These are phyloP conservation scores for Neopestalotiopsis sp. DNA, from an alignment of 2,329 filamentous ascomycete genomes.

Conservation along the genomic window DNA sequence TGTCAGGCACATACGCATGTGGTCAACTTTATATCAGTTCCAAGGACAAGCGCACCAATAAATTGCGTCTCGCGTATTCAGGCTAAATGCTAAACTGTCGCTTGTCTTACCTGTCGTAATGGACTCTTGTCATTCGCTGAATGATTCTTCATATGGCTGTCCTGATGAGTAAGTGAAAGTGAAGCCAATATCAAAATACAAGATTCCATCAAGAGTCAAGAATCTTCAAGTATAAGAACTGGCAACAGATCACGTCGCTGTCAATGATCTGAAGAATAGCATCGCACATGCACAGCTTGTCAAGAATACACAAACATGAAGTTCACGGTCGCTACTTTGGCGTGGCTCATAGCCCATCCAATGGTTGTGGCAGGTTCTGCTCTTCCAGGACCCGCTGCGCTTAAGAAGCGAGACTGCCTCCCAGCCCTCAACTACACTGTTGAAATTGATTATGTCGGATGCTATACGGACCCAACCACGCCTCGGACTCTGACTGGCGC, in stretches of 20 bases:
- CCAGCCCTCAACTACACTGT: not conserved
- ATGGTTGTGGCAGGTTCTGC: not conserved
- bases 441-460: not conserved
- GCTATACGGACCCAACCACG: not conserved
- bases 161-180: not conserved
- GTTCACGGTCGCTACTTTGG: not conserved
- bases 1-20: not conserved
- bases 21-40: not conserved
- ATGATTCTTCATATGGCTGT: not conserved
- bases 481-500: not conserved
- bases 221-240: not conserved
- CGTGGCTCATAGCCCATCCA: not conserved
- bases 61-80: not conserved
- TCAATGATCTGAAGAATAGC: not conserved
- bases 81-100: not conserved
- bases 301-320: not conserved
- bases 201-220: not conserved
- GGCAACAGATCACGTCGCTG: not conserved
- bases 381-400: not conserved
- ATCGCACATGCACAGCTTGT: not conserved
- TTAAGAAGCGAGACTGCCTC: not conserved
- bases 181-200: not conserved
- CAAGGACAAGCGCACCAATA: not conserved
- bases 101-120: not conserved
- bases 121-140: not conserved